A percentile compares a stretch with the other conserved stretches of the same genome.
Conservation (phyloP, 805 yeast genomes). For the Torulaspora gathmanii region DNA sequence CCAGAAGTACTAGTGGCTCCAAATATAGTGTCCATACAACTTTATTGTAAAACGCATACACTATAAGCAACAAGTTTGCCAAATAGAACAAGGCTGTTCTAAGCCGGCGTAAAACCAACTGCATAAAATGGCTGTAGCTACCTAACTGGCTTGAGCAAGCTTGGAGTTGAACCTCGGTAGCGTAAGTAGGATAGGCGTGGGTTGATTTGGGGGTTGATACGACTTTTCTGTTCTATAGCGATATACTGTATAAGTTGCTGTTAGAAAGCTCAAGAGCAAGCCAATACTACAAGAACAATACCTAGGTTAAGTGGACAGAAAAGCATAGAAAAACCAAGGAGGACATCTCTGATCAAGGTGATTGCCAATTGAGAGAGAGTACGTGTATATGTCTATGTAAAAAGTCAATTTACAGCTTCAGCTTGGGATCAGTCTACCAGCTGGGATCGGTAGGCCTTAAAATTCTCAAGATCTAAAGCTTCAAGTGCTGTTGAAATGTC, state of each 20-base stretch:
- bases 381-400: too few relatives aligned
- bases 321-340: too few relatives aligned
- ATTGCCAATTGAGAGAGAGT: too few relatives aligned
- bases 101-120: slow-evolving; percentile 11
- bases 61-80: slow-evolving; percentile 5
- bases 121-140: slow-evolving; percentile 4
- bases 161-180: neutral
- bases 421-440: neutral
- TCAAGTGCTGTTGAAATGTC: slow-evolving; percentile 68
- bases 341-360: too few relatives aligned
- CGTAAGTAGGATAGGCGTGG: neutral
- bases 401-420: too few relatives aligned
- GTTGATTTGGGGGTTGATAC: neutral
- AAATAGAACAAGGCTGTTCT: slow-evolving; percentile 12
- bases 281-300: too few relatives aligned
- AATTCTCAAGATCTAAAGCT: slow-evolving; percentile 6
- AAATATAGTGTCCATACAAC: slow-evolving; percentile 12
- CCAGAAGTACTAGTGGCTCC: slow-evolving; percentile 26
- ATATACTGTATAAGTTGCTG: too few relatives aligned
- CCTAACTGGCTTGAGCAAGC: neutral
- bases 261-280: too few relatives aligned
- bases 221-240: too few relatives aligned
- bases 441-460: slow-evolving; percentile 3
- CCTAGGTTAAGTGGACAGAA: too few relatives aligned
- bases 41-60: slow-evolving; percentile 3